Base-by-base conservation (phyloP, 805 yeast genomes). In the Kodamaea lidongshanica region DNA sequence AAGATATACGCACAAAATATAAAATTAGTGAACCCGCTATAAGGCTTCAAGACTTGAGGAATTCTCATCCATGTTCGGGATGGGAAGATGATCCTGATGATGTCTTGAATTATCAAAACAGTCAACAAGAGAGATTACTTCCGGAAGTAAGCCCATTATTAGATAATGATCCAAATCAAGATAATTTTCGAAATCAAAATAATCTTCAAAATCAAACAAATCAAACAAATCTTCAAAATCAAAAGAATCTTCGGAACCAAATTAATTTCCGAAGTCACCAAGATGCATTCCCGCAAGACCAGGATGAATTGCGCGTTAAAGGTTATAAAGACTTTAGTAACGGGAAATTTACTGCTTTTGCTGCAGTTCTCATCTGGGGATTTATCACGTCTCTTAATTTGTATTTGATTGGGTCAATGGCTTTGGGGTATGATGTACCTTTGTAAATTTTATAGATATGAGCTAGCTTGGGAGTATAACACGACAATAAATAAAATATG, bases 301-400 rank as follows among this genome's bases (percentile, higher is more conserved):
- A 26, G 6, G 27, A 31, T 8, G 11, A 8, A 12, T 15, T 19
- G 16, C 12, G 60, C 44, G 39, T 55, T 27, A 50, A 42, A 32
- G 65, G 61, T 12, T 64, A 55, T 33, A 69, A 67, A 27, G 94
- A 84, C 56, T 76, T 80, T 70, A 79, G 88, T 45, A 83, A 82
- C 50, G 73, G 84, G 11, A 63, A 62, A 7, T 30, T 63, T 19
- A 66, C 81, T 25, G 61, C 81, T 3, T 50, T 65, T 24, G 27
- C 62, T 1, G 84, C 92, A 3, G 48, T 77, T 8, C 34, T 68
- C 15, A 71, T 81, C 9, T 86, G 94, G 86, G 71, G 71, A 1
- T 65, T 77, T 14, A 82, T 86, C 13, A 73, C 87, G 6, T 61
- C 74, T 15, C 67, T 86, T 46, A 86, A 86, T 47, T 58, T 79